Evolutionary conservation across 2,329 filamentous ascomycete species (phyloP), one percentile per base, ranked within the genome.

Genomic region (Neofusicoccum cordaticola): DNA sequence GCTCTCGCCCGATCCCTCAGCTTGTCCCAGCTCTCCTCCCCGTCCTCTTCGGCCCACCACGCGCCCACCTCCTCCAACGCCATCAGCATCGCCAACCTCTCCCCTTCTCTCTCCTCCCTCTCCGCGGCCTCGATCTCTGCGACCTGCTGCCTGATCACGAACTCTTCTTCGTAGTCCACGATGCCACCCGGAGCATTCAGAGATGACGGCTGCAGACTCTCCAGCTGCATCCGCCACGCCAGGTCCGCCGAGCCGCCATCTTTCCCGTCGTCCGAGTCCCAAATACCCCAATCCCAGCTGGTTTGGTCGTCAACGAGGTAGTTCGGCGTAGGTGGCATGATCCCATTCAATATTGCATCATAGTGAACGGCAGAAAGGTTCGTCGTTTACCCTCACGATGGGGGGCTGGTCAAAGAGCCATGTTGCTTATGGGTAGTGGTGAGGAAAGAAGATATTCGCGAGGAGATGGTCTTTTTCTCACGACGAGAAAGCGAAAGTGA

Each of bases 221-320:
- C 56, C 2, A 60, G 42, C 41, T 60, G 56, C 41, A 60, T n/a
- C 9, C 56, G 41, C 56, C 56, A 60, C 31, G 56, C 56, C 11
- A 60, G n/a, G 1, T 47, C 42, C 6, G 27, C 6, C 27, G 27
- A 31, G 7, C 4, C 15, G 15, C 19, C 41, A 6, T 19, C 41
- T 4, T 60, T 42, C 3, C 31, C 42, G 2, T 22, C 56, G n/a
- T 35, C 17, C 7, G 11, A 35, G n/a, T 19, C 41, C 15, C 13
- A 17, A 44, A 17, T 9, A 17, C 13, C 37, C 37, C 37, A 39
- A 34, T 22, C 15, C 50, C 50, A 52, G 31, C 11, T 34, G 27
- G 5, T 31, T 31, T 31, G 27, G 27, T 31, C 27, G 27, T 39
- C 37, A 11, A 39, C 3, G 37, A 39, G 37, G 27, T 31, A 31